Conservation (phyloP, 352 stramenopile genomes). For the Phytopythium kandeliae region DNA sequence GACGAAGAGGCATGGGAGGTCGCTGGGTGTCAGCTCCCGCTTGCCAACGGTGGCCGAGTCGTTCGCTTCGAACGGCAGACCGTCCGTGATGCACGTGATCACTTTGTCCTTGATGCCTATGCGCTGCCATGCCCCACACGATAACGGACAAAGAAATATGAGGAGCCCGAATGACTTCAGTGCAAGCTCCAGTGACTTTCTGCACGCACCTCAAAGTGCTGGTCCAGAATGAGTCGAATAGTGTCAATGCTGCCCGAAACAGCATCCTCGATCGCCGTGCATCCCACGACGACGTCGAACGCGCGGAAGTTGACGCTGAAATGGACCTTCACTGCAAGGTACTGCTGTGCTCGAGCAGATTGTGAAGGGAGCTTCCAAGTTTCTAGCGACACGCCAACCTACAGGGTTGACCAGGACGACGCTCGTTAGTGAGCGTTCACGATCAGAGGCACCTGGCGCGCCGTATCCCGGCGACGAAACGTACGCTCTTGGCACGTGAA, state of each 20-base stretch:
- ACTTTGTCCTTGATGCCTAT: conserved; percentile 74
- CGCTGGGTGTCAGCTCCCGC: conserved; percentile 19
- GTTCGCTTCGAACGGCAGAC: conserved; percentile 30
- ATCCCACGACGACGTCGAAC: conserved; percentile 59
- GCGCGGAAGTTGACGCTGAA: conserved; percentile 74
- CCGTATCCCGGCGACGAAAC: neutral
- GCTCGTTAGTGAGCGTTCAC: neutral
- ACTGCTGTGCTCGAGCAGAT: conserved; percentile 32
- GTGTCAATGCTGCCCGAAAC: conserved; percentile 22
- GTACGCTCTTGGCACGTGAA: conserved; percentile 41
- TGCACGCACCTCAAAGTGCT: conserved; percentile 41
- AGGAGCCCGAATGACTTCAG: neutral
- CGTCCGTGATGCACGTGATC: conserved; percentile 51
- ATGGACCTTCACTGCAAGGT: conserved; percentile 64
- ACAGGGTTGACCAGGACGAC: neutral
- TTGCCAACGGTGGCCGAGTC: conserved; percentile 5
- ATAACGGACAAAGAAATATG: neutral
- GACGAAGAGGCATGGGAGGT: conserved; percentile 54
- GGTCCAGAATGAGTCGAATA: conserved; percentile 43
- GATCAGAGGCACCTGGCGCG: neutral
- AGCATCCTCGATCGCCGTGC: conserved; percentile 33
- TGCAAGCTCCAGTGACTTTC: neutral
- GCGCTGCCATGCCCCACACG: too few species aligned
- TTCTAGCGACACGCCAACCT: conserved; percentile 65
- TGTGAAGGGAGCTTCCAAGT: conserved; percentile 39